Conservation (phyloP, 257 asterid genomes). For the Salvia rosmarinus region DNA sequence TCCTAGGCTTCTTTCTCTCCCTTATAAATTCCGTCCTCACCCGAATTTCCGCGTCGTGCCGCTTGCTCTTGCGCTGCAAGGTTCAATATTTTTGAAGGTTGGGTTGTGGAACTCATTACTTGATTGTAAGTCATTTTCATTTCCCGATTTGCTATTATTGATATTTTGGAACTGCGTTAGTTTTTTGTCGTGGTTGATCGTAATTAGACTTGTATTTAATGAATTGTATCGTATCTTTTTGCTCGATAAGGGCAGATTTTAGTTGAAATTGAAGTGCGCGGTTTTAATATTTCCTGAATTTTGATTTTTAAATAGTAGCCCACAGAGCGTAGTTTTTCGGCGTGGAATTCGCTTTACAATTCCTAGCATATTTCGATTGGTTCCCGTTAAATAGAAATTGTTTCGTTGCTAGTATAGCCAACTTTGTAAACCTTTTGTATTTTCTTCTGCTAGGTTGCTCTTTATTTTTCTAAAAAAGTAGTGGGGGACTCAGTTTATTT, state of each 20-base stretch:
- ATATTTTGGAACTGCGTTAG: slow-evolving; percentile 5
- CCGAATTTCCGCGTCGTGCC: slow-evolving; percentile 17
- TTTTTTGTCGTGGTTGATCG: slow-evolving; percentile 23
- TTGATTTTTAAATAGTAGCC: not conserved
- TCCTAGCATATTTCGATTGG: slow-evolving; percentile 9
- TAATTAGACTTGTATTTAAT: not conserved
- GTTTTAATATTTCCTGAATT: slow-evolving; percentile 17
- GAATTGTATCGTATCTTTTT: not conserved
- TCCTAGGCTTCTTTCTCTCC: slow-evolving; percentile 40
- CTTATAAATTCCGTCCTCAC: not conserved
- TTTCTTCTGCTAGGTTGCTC: slow-evolving; percentile 21
- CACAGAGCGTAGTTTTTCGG: not conserved
- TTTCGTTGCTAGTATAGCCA: slow-evolving; percentile 10
- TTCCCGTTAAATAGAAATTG: not conserved
- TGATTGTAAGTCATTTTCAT: slow-evolving; percentile 39
- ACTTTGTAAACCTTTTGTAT: not conserved
- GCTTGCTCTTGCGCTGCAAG: slow-evolving; percentile 33
- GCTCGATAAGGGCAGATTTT: slow-evolving; percentile 18
- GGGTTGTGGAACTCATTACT: slow-evolving; percentile 17
- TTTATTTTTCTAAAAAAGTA: not conserved
- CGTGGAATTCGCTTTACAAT: not conserved
- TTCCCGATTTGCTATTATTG: not conserved
- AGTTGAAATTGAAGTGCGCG: slow-evolving; percentile 16
- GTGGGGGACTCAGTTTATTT: not conserved
- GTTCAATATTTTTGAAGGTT: slow-evolving; percentile 21